Base-by-base conservation (phyloP, 306 rosid species). In the Trifolium pratense region DNA sequence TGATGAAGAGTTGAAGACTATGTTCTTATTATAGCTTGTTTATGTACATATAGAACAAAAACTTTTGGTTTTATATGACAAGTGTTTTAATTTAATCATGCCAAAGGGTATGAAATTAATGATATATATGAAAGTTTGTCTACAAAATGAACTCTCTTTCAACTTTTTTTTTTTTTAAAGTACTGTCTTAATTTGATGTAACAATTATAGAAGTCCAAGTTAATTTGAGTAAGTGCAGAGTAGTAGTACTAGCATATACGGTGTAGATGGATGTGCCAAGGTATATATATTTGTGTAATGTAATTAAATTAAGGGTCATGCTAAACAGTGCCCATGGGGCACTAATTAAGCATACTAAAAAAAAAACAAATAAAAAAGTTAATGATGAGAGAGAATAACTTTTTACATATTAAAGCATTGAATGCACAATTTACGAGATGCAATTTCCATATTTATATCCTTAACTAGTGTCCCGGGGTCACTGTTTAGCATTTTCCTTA, bases 121-220 rank as follows among this genome's bases (percentile, higher is more conserved):
- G 53, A 73, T 40, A 17, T 18, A 18, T 18, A 18, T 66, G 57
- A 12, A 58, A 58, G 75, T 79, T 59, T 66, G 36, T 57, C 39
- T 58, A 13, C 48, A 66, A 57, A 66, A 39, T 73, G 25, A 79
- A 69, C 17, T 13, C 20, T 37, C 46, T 25, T 34, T 59, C 36
- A 5, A 66, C 46, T 40, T 67, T 59, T 3, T 59, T 3, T 15
- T 73, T 73, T 45, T 49, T 25, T 58, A 9, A 9, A 58, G 37
- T 17, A 37, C 2, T 45, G 11, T 66, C 55, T 73, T 61, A n/a
- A n/a, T n/a, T n/a, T 16, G 79, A 73, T 71, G 77, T 57, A 45
- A 72, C 15, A 52, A 5, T 12, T 42, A 49, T 9, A 14, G 31
- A 70, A 68, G 18, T 45, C 40, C 3, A 26, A 43, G 77, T 66